Percentiles rank a stretch among this genome's conserved stretches.
Conservation (phyloP, 2,329 filamentous ascomycete genomes). For the Elsinoe arachidis region DNA sequence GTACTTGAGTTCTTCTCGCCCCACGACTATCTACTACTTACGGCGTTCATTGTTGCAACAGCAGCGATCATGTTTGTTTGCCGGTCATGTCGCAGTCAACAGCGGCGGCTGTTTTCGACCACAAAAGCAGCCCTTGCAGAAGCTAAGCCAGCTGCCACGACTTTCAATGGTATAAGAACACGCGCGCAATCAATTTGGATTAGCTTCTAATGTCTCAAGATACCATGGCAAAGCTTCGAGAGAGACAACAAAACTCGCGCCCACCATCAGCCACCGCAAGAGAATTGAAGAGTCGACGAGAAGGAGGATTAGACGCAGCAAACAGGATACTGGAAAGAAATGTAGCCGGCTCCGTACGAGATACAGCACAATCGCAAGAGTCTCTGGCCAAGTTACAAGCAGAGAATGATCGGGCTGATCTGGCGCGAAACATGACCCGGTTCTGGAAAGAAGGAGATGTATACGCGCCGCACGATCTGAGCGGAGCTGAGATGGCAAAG, state of each 20-base stretch:
- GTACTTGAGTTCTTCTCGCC: neutral
- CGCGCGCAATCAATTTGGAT: no score
- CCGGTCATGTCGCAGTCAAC: constrained; percentile 17
- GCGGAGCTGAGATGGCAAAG: constrained; percentile 67
- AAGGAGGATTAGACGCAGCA: neutral
- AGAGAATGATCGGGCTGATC: constrained; percentile 34
- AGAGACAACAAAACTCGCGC: neutral
- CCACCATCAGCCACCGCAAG: neutral
- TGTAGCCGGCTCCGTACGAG: neutral
- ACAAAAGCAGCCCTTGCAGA: neutral
- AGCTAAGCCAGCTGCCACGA: neutral
- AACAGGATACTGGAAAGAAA: neutral
- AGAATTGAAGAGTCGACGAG: neutral
- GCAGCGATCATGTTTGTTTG: constrained; percentile 6
- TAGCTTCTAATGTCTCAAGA: neutral
- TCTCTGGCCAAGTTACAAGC: neutral
- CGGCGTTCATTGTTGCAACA: no score
- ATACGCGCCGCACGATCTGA: constrained; percentile 84
- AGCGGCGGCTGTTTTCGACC: constrained; percentile 2
- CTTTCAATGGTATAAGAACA: neutral
- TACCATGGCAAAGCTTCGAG: neutral
- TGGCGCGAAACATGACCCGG: constrained; percentile 57
- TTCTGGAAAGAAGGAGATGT: constrained; percentile 72
- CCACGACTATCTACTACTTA: neutral
- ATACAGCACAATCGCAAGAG: neutral